Conservation (phyloP, 257 asterid species). For the Solanum raphanifolium region DNA sequence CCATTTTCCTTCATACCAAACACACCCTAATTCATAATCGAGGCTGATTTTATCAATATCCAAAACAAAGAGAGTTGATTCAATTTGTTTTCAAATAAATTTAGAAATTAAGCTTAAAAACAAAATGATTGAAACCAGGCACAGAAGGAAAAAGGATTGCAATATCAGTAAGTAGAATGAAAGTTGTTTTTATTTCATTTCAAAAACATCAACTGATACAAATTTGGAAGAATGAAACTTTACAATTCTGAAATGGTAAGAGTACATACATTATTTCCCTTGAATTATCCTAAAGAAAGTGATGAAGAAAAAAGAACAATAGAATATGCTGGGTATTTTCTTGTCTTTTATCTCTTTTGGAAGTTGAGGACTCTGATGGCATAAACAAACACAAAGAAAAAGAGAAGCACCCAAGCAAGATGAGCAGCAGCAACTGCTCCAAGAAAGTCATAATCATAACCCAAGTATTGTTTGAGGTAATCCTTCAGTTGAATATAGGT, state of each 20-base stretch:
- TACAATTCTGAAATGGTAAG: not conserved
- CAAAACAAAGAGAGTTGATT: not conserved
- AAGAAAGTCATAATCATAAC: slow-evolving; percentile 51
- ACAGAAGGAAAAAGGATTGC: not conserved
- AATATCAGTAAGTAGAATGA: not conserved
- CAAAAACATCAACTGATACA: not conserved
- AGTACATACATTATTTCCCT: not conserved
- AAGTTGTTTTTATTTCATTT: not conserved
- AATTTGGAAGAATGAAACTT: not conserved
- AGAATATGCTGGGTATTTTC: not conserved
- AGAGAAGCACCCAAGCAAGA: slow-evolving; percentile 58
- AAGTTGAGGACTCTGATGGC: slow-evolving; percentile 58
- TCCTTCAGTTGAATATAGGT: slow-evolving; percentile 29
- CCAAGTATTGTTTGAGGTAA: slow-evolving; percentile 37
- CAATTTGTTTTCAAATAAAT: not conserved
- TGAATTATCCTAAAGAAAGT: not conserved
- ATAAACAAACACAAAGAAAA: slow-evolving; percentile 48
- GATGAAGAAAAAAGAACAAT: not conserved
- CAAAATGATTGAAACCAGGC: not conserved
- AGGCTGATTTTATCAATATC: not conserved
- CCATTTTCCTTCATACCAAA: not conserved
- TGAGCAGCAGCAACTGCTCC: slow-evolving; percentile 55
- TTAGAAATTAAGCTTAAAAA: not conserved
- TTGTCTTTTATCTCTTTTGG: slow-evolving; percentile 43
- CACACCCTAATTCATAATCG: not conserved